phyloP scores from a whole-genome alignment of 1,284 basidiomycete species.

The Ceratobasidium theobromae region DNA sequence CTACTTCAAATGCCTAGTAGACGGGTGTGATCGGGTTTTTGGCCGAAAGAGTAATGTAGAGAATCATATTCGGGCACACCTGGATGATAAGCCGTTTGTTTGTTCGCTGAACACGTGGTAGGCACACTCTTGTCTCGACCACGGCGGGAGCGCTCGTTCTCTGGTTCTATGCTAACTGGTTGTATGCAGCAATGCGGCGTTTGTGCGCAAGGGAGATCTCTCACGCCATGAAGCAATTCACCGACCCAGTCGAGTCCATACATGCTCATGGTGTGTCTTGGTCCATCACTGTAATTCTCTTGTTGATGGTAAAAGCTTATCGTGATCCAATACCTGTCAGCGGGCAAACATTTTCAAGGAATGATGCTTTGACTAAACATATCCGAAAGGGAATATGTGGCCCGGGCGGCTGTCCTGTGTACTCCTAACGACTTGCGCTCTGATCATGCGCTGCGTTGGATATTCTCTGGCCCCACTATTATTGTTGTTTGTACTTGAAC shows the following conservation, averaged over 20 bases:
- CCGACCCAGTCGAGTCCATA: constrained; percentile 15
- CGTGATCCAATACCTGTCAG: constrained; percentile 24
- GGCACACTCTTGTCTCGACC: constrained; percentile 30
- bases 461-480: not conserved
- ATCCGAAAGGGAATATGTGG: constrained; percentile 27
- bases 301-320: constrained; percentile 10
- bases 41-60: constrained; percentile 49
- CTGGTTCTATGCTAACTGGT: not conserved
- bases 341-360: constrained; percentile 24
- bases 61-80: constrained; percentile 50
- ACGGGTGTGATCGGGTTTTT: constrained; percentile 47
- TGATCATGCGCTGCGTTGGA: not conserved
- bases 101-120: constrained; percentile 46
- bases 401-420: constrained; percentile 1
- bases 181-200: constrained; percentile 42
- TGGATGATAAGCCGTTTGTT: constrained; percentile 51
- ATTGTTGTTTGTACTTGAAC: not conserved
- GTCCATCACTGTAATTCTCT: not conserved
- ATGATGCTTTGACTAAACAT: constrained; percentile 24
- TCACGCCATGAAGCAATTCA: constrained; percentile 49
- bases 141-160: not conserved
- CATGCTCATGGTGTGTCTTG: constrained; percentile 17
- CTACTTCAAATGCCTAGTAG: constrained; percentile 46
- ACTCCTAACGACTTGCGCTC: not conserved
- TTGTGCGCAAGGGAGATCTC: constrained; percentile 50